Evolutionary conservation across 2,329 filamentous ascomycete species (phyloP).

Genomic region (Chaetomium globosum): DNA sequence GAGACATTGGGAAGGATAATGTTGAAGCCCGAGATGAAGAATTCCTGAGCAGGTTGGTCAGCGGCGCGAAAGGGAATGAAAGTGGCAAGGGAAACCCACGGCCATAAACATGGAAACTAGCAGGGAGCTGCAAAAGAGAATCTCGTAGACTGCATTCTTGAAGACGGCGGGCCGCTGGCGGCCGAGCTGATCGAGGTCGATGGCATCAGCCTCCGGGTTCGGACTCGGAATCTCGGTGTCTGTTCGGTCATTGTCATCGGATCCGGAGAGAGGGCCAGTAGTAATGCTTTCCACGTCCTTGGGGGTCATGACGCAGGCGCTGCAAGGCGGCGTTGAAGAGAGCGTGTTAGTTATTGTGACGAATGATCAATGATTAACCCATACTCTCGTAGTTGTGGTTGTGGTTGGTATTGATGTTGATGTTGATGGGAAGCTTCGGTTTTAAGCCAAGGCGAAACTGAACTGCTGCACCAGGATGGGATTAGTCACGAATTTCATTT

Average conservation of each 20-base stretch:
- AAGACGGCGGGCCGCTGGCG: slow-evolving; percentile 63
- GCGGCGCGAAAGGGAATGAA: not conserved
- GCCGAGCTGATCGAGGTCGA: slow-evolving; percentile 61
- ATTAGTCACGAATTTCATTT: slow-evolving; percentile 18
- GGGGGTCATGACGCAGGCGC: not conserved
- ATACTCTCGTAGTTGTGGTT: not conserved
- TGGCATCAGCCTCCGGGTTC: slow-evolving; percentile 5
- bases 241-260: slow-evolving; percentile 10
- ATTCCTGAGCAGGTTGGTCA: slow-evolving; percentile 55
- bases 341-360: not conserved
- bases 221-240: too few species aligned
- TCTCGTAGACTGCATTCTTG: slow-evolving; percentile 55
- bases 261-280: slow-evolving; percentile 1
- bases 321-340: too few species aligned
- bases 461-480: not conserved
- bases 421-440: not conserved
- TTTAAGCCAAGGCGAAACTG: not conserved
- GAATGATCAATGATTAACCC: not conserved
- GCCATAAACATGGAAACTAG: slow-evolving; percentile 65
- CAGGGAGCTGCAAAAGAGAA: slow-evolving; percentile 64
- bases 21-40: slow-evolving; percentile 75
- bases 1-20: slow-evolving; percentile 70
- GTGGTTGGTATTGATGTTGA: too few species aligned
- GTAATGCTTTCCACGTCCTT: slow-evolving; percentile 7
- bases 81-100: slow-evolving; percentile 43